Evolutionary conservation across 1,139 yeast species (phyloP), one percentile per base, ranked within the genome.

Genomic region (Yamadazyma siamensis): DNA sequence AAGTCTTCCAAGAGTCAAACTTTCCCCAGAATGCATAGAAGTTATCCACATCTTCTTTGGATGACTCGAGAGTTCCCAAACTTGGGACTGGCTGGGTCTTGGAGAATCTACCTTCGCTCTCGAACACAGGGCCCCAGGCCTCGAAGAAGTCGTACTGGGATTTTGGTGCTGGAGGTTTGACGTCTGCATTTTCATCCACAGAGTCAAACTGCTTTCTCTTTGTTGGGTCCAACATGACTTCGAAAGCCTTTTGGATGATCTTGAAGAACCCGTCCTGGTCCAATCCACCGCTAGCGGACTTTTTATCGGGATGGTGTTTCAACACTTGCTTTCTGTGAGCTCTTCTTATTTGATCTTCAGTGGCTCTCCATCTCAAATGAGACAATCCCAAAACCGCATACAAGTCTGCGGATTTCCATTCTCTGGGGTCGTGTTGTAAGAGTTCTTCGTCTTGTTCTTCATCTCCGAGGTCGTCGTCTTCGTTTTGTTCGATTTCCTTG

Each of bases 231-330:
- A 86, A 72, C 70, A 91, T 72, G 34, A 85, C 73, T 70, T 91
- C 98, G 56, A 80, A 83, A 14, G 97, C 95, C 72, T 91, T 91
- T 69, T 91, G 98, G 52, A 91, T 89, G 56, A 94, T 85, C 73
- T 91, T 91, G 78, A 91, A 91, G 67, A 91, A 89, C n/a, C 94
- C 95, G 59, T 89, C 96, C 61, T 88, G 94, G 45, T 85, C 94
- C 55, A 85, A 71, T 29, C 84, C 85, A 47, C 96, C 95, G 33
- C 68, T 46, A 34, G 83, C 87, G 45, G 94, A 91, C 72, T 87
- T 89, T 76, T 91, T 91, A 65, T 91, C 98, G 43, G 98, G 98
- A 61, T 91, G 98, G 63, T 91, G 96, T 70, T 82, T 87, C 64
- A 91, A 76, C 15, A 91, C 98, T 68, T 88, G 94, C 62, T 83